These are phyloP conservation scores for Leptographium wingfieldii DNA, from an alignment of 2,329 filamentous ascomycete species.

Conservation along the genomic window DNA sequence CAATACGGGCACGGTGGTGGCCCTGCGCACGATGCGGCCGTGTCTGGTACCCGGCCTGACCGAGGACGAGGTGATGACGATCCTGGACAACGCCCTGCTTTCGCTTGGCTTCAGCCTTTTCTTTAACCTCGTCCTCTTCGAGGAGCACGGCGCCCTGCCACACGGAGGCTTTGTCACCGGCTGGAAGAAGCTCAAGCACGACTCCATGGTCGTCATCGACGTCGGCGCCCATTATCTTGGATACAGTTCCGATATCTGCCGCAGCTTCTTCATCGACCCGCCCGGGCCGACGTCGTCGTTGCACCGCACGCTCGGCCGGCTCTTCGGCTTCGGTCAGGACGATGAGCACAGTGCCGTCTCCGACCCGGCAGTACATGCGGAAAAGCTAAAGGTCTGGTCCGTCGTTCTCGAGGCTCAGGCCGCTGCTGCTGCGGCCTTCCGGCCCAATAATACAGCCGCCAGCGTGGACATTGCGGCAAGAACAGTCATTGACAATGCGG, in stretches of 20 bases:
- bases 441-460: conserved; percentile 40
- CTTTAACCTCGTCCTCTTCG: conserved; percentile 53
- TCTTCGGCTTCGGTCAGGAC: background rate
- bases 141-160: conserved; percentile 38
- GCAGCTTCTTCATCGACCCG: conserved; percentile 43
- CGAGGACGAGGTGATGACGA: conserved; percentile 42
- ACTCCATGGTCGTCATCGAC: conserved; percentile 50
- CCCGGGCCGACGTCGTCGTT: conserved; percentile 5
- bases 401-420: conserved; percentile 50
- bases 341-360: too few species aligned
- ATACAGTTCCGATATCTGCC: conserved; percentile 51
- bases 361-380: conserved; percentile 18
- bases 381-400: conserved; percentile 46
- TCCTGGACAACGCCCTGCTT: conserved; percentile 41
- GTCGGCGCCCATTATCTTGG: conserved; percentile 49
- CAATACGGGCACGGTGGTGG: conserved; percentile 32
- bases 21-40: conserved; percentile 41
- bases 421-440: conserved; percentile 37
- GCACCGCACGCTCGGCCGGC: background rate
- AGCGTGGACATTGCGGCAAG: conserved; percentile 49
- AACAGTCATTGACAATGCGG: conserved; percentile 41
- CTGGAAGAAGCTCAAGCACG: conserved; percentile 34
- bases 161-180: conserved; percentile 41
- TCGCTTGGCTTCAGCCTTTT: conserved; percentile 43
- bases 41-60: conserved; percentile 44